These are phyloP conservation scores for Spergularia marina DNA, from an alignment of 148 eudicot genomes.

Conservation along the genomic window DNA sequence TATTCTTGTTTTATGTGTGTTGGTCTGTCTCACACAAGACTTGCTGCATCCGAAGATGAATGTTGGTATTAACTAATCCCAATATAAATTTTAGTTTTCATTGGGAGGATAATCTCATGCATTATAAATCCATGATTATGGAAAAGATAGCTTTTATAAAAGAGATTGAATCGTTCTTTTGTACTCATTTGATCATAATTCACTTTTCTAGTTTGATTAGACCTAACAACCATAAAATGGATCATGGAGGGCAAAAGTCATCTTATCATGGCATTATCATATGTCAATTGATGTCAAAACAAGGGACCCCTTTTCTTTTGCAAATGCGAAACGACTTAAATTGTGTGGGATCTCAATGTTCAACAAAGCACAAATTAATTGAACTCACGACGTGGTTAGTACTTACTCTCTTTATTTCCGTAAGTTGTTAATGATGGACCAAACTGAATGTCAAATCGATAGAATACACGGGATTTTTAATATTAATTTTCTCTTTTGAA, in stretches of 20 bases:
- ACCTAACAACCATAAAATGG: not conserved
- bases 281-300: constrained; percentile 17
- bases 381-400: not conserved
- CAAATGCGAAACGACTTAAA: not conserved
- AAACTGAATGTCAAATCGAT: not conserved
- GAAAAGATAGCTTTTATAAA: not conserved
- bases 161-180: too few relatives aligned
- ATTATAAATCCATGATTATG: not conserved
- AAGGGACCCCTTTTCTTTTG: constrained; percentile 7
- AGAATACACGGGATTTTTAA: not conserved
- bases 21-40: too few relatives aligned
- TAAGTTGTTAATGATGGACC: too few relatives aligned
- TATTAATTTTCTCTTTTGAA: too few relatives aligned
- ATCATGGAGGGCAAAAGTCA: constrained; percentile 12
- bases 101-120: not conserved
- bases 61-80: too few relatives aligned
- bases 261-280: constrained; percentile 8
- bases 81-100: too few relatives aligned
- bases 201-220: not conserved
- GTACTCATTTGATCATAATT: too few relatives aligned
- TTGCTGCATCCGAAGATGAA: too few relatives aligned
- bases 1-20: too few relatives aligned
- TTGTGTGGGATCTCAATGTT: constrained; percentile 19
- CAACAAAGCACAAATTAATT: constrained; percentile 22
- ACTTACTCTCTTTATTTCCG: too few relatives aligned